phyloP scores from a whole-genome alignment of 2,329 filamentous ascomycete genomes.

The Tolypocladium cylindrosporum region DNA sequence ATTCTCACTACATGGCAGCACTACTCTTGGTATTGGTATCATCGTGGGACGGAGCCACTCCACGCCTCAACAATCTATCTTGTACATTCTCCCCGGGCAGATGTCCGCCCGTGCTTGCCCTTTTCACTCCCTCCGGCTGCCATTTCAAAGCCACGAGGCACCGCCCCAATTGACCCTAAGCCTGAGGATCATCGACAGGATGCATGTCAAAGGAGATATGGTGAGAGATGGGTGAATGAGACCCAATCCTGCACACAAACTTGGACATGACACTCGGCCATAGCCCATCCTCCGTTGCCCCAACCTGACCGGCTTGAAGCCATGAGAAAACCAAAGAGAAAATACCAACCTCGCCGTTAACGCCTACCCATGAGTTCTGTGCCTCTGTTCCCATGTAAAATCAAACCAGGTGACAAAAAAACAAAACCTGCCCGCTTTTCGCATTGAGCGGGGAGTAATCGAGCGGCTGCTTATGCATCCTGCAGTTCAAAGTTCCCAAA shows the following conservation, averaged over 20 bases:
- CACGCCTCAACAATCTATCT: neutral
- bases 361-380: neutral
- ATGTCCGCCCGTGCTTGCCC: neutral
- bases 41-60: neutral
- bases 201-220: neutral
- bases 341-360: neutral
- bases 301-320: neutral
- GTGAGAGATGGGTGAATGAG: neutral
- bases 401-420: neutral
- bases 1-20: neutral
- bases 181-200: constrained; percentile 1
- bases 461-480: neutral
- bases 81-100: neutral
- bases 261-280: neutral
- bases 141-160: neutral
- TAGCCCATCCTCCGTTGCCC: neutral
- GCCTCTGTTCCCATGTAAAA: neutral
- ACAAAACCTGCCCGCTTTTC: neutral
- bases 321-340: neutral
- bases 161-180: neutral
- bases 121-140: neutral
- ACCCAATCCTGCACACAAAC: neutral
- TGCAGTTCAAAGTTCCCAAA: neutral
- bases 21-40: neutral
- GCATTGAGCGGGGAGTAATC: neutral